A percentile compares a stretch with the other conserved stretches of the same genome.
These are phyloP conservation scores for Hemisphaericaspora xylanilytica DNA, from an alignment of 1,139 yeast genomes.

Conservation along the genomic window DNA sequence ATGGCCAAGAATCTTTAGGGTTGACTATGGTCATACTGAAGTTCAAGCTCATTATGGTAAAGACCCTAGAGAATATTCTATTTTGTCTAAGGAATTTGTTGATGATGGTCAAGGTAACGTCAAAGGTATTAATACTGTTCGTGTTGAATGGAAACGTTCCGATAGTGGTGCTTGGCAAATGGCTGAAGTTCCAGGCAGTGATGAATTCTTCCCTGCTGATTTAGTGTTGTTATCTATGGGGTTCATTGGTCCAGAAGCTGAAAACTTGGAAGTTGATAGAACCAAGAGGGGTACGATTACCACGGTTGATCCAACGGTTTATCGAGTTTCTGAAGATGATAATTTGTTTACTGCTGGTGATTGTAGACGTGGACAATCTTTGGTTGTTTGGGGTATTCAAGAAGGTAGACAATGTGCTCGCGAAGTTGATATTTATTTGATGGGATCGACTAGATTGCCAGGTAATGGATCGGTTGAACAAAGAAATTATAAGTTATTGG, in stretches of 20 bases:
- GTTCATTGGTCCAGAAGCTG: conserved; percentile 93
- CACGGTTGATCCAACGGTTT: conserved; percentile 65
- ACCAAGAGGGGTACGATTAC: conserved; percentile 86
- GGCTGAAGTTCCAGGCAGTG: conserved; percentile 96
- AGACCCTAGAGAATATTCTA: conserved; percentile 97
- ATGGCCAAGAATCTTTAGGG: conserved; percentile 98
- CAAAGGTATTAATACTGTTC: conserved; percentile 87
- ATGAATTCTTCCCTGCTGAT: conserved; percentile 92
- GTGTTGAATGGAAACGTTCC: conserved; percentile 97
- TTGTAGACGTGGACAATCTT: conserved; percentile 97
- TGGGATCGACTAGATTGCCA: conserved; percentile 81
- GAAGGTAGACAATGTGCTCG: conserved; percentile 99
- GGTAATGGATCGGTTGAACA: conserved; percentile 91
- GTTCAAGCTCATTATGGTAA: conserved; percentile 92
- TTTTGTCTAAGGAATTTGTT: conserved; percentile 90
- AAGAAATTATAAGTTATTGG: conserved; percentile 71
- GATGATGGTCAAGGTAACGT: conserved; percentile 95
- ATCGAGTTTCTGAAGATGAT: conserved; percentile 59
- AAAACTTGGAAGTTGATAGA: conserved; percentile 67
- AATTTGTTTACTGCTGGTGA: conserved; percentile 96
- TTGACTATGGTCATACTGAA: conserved; percentile 96
- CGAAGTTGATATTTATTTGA: conserved; percentile 77
- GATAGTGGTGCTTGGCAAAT: conserved; percentile 98
- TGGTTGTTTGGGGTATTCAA: conserved; percentile 99
- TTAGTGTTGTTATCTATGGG: conserved; percentile 95